A percentile compares a stretch with the other conserved stretches of the same genome.
Evolutionary conservation across 768 basidiomycete genomes (phyloP).

Genomic region (Termitomyces sp.): DNA sequence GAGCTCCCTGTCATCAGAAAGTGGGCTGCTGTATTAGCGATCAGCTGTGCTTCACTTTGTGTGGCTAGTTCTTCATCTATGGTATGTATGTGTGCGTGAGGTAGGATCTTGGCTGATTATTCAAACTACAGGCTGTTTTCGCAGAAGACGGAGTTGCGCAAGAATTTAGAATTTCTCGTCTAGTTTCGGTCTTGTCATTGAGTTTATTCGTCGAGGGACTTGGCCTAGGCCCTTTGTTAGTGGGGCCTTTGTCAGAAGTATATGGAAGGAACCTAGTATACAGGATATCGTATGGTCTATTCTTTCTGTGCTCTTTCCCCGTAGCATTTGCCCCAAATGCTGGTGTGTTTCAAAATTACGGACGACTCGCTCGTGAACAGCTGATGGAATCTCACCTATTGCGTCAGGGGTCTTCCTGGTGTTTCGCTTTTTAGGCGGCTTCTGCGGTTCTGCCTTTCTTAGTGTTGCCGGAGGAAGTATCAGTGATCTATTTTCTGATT

Average conservation of each 20-base stretch:
- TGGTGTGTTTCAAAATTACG: slow-evolving; percentile 33
- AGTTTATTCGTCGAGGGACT: slow-evolving; percentile 61
- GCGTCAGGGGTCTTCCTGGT: slow-evolving; percentile 54
- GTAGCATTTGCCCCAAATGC: slow-evolving; percentile 72
- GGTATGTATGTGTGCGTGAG: slow-evolving; percentile 29
- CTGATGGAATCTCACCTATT: not conserved
- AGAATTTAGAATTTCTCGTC: slow-evolving; percentile 44
- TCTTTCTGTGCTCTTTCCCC: slow-evolving; percentile 65
- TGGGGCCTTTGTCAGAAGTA: slow-evolving; percentile 53
- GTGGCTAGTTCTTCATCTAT: slow-evolving; percentile 56
- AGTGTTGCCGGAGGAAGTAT: slow-evolving; percentile 58
- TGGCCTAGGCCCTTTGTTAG: slow-evolving; percentile 52
- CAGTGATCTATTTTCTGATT: slow-evolving; percentile 54
- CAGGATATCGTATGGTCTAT: slow-evolving; percentile 52
- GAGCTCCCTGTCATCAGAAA: slow-evolving; percentile 36
- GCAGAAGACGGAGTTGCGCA: slow-evolving; percentile 57
- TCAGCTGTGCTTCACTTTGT: slow-evolving; percentile 45
- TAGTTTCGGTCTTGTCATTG: slow-evolving; percentile 50
- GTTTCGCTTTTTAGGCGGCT: slow-evolving; percentile 53
- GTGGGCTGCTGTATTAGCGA: slow-evolving; percentile 46
- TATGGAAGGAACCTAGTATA: slow-evolving; percentile 68
- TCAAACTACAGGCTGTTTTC: slow-evolving; percentile 45
- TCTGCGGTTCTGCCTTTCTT: slow-evolving; percentile 52
- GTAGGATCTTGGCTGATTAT: not conserved
- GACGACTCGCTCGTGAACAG: not conserved